Evolutionary conservation across 768 basidiomycete genomes (phyloP), one percentile per base, ranked within the genome.

Genomic region (Phallus indusiatus): DNA sequence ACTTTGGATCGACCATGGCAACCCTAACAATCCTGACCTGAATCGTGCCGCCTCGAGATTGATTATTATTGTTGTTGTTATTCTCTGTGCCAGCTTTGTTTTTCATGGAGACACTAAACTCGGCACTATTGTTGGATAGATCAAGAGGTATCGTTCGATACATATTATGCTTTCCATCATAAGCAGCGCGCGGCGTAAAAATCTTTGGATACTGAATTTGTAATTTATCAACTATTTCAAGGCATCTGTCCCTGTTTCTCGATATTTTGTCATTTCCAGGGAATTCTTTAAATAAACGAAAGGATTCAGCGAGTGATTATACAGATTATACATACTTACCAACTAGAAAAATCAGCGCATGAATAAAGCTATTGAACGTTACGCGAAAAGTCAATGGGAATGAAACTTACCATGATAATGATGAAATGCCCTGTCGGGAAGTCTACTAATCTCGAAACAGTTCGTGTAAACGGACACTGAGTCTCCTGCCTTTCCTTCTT

Each of bases 391-490:
- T 28, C 28, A 10, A 14, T 54, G 55, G 14, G 11, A 22, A 21
- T 48, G 5, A 14, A 14, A 49, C 47, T 61, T 66, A 73, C 71
- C 71, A 24, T 72, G 71, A 37, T 72, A 73, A 12, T 73, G 72
- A 47, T 63, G 63, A 1, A 73, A 72, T 0, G 18, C 0, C 5
- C 62, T 68, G 0, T 35, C 54, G 0, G 73, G 73, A 12, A 72
- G 62, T 0, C 63, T 60, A 0, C 62, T 64, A 18, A 74, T 64
- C 53, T 67, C 67, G 58, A 69, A 75, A 0, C 69, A 72, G 33
- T 74, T 74, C 0, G 74, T 74, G 0, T 54, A 14, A 2, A 74
- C 74, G n/a, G 63, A 62, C 24, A 70, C 62, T n/a, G 24, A 6
- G 33, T 37, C 53, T 16, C 53, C 21, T n/a, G 33, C 37, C 17